Conservation (phyloP, 805 yeast species). For the Isabelozyma heimii region DNA sequence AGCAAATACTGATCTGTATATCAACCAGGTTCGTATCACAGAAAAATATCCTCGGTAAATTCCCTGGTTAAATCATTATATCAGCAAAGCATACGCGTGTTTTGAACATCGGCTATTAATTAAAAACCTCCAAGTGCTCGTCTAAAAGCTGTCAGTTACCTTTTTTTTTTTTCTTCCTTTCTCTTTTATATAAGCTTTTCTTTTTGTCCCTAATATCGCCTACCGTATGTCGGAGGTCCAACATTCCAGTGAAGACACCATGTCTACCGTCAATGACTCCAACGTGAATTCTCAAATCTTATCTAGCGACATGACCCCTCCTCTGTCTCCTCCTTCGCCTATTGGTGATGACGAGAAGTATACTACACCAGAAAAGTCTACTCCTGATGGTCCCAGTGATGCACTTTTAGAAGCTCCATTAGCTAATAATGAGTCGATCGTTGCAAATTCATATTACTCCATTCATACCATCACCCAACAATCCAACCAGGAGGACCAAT, state of each 20-base stretch:
- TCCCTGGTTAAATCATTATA: not conserved
- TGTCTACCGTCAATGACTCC: not conserved
- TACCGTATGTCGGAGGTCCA: not conserved
- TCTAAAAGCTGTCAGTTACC: not conserved
- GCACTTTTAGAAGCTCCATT: not conserved
- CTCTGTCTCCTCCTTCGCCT: constrained; percentile 5
- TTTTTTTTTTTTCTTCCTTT: not conserved
- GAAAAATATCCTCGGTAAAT: not conserved
- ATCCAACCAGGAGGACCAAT: not conserved
- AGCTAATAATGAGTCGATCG: not conserved
- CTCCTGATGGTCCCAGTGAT: not conserved
- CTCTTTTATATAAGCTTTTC: not conserved
- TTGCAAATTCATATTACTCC: not conserved
- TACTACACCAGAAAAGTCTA: not conserved
- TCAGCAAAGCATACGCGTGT: not conserved
- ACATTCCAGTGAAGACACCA: not conserved
- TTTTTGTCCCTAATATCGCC: not conserved
- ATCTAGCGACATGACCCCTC: constrained; percentile 4
- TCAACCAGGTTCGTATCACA: too few relatives aligned
- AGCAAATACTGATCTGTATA: too few relatives aligned
- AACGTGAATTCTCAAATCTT: not conserved
- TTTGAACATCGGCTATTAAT: too few relatives aligned
- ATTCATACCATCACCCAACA: not conserved
- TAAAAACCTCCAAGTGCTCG: not conserved
- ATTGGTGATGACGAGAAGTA: constrained; percentile 2